These are phyloP conservation scores for Termitomyces bulborhizus DNA, from an alignment of 768 basidiomycete genomes.

Conservation along the genomic window DNA sequence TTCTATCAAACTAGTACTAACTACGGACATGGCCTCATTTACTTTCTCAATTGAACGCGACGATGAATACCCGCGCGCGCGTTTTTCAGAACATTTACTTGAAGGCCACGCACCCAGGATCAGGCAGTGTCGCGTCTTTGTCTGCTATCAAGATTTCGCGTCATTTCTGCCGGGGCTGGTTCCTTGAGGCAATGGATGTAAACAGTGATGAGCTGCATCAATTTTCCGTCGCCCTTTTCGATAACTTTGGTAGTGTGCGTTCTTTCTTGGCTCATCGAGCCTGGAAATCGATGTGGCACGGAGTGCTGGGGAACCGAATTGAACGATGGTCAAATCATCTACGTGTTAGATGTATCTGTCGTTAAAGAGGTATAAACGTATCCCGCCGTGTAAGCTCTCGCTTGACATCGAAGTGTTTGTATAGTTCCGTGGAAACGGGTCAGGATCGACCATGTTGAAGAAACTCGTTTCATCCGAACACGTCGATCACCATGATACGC, in stretches of 20 bases:
- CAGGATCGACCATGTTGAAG: too few species aligned
- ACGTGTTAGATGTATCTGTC: too few species aligned
- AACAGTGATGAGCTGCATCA: slow-evolving; percentile 23
- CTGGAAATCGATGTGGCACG: slow-evolving; percentile 22
- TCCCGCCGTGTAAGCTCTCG: too few species aligned
- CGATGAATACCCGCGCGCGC: slow-evolving; percentile 1
- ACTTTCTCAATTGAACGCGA: neutral
- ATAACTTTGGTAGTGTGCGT: slow-evolving; percentile 21
- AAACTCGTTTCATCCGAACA: too few species aligned
- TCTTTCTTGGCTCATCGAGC: slow-evolving; percentile 18
- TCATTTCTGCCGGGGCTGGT: slow-evolving; percentile 5
- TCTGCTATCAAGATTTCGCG: slow-evolving; percentile 6
- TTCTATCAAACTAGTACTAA: too few species aligned
- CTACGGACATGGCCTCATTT: neutral
- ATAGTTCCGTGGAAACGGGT: too few species aligned
- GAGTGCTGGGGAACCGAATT: slow-evolving; percentile 13
- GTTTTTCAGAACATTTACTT: neutral
- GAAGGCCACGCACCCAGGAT: slow-evolving; percentile 1
- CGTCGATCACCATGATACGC: too few species aligned
- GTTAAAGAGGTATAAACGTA: too few species aligned
- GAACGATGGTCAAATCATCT: too few species aligned
- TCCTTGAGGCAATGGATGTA: slow-evolving; percentile 21
- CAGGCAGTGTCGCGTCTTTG: slow-evolving; percentile 2
- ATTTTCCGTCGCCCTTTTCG: slow-evolving; percentile 23
- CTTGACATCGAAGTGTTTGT: too few species aligned